These are phyloP conservation scores for Chlorella vulgaris DNA, from an alignment of 139 green algal species.

Conservation along the genomic window DNA sequence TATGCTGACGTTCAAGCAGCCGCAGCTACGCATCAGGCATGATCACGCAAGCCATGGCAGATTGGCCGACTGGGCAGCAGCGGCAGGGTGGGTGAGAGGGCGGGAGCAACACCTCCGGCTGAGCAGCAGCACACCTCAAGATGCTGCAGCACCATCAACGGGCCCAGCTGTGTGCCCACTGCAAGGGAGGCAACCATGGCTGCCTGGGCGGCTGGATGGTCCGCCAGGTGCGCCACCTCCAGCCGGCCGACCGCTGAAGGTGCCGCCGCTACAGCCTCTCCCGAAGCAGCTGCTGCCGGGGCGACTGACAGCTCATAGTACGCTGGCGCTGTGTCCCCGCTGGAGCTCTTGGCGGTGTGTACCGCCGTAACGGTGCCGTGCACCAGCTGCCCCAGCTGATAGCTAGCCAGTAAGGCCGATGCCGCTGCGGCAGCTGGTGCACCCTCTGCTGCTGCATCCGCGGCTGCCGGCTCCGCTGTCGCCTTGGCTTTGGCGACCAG, in stretches of 20 bases:
- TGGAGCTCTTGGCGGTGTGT: too few species aligned
- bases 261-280: background rate
- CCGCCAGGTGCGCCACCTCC: slow-evolving; percentile 73
- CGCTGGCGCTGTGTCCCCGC: background rate
- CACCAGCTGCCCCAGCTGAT: slow-evolving; percentile 63
- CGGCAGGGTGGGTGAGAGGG: too few species aligned
- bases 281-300: background rate
- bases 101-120: too few species aligned
- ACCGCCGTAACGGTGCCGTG: slow-evolving; percentile 44
- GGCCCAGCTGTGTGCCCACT: slow-evolving; percentile 38
- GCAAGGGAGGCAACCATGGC: slow-evolving; percentile 54
- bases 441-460: background rate
- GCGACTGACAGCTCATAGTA: slow-evolving; percentile 8
- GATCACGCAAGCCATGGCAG: too few species aligned
- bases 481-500: slow-evolving; percentile 31
- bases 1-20: too few species aligned
- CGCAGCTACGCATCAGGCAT: too few species aligned
- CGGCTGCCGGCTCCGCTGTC: background rate
- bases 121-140: slow-evolving; percentile 43
- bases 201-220: slow-evolving; percentile 69
- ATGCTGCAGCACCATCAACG: slow-evolving; percentile 70
- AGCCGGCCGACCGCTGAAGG: slow-evolving; percentile 40
- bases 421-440: slow-evolving; percentile 6
- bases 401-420: slow-evolving; percentile 26
- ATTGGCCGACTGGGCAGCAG: too few species aligned